Percentiles rank a stretch among this genome's conserved stretches.
Evolutionary conservation across 2,329 filamentous ascomycete genomes (phyloP).

Genomic region (Colletotrichum orchidophilum): DNA sequence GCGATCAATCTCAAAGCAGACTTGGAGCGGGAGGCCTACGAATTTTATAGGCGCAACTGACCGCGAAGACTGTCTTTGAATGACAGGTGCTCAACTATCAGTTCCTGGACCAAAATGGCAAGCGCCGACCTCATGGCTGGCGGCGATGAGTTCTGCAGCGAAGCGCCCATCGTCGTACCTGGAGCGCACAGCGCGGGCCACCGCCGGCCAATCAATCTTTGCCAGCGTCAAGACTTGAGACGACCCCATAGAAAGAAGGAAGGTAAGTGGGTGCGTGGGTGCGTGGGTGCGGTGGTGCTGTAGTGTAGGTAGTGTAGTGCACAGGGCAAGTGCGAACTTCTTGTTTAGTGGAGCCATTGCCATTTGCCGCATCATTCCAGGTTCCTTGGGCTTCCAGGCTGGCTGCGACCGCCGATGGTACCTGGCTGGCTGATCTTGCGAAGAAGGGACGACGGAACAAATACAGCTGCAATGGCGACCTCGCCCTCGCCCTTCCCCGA

Average conservation of each 20-base stretch:
- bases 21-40: not conserved
- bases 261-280: not conserved
- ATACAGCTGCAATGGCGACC: not conserved
- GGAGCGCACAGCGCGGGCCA: slow-evolving; percentile 24
- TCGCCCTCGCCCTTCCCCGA: not conserved
- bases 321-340: slow-evolving; percentile 27
- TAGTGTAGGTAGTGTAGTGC: too few species aligned
- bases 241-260: slow-evolving; percentile 4
- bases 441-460: not conserved
- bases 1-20: not conserved
- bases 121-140: slow-evolving; percentile 3
- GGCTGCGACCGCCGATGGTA: not conserved
- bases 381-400: not conserved
- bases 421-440: not conserved
- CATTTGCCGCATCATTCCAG: not conserved
- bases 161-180: slow-evolving; percentile 30
- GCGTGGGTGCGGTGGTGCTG: too few species aligned
- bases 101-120: not conserved
- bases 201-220: slow-evolving; percentile 21
- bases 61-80: not conserved
- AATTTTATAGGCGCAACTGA: not conserved
- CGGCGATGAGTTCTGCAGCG: slow-evolving; percentile 9
- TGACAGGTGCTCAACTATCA: not conserved
- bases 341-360: slow-evolving; percentile 27
- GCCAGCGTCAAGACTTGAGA: slow-evolving; percentile 30